A percentile compares a stretch with the other conserved stretches of the same genome.
Conservation (phyloP, 257 asterid genomes). For the Nemophila menziesii region DNA sequence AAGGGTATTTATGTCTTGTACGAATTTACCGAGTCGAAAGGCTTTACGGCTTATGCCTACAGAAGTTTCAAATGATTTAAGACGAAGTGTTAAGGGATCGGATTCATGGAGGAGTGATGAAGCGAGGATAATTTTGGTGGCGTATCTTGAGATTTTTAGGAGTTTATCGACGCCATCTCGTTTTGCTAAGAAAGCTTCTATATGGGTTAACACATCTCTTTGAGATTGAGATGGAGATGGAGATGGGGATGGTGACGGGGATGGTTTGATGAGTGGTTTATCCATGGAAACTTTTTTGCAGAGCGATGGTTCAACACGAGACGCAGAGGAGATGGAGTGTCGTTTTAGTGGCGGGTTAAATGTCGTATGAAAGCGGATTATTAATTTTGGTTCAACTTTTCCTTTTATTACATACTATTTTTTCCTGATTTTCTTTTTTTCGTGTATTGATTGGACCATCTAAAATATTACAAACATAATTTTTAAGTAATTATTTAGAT, state of each 20-base stretch:
- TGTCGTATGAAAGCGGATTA: too few relatives aligned
- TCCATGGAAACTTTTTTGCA: neutral
- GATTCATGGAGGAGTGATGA: constrained; percentile 30
- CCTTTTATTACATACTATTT: too few relatives aligned
- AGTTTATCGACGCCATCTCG: constrained; percentile 92
- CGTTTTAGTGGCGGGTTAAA: too few relatives aligned
- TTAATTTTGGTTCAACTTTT: too few relatives aligned
- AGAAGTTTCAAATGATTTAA: constrained; percentile 74
- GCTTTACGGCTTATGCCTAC: constrained; percentile 88
- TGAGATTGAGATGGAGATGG: neutral
- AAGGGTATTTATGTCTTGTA: constrained; percentile 73
- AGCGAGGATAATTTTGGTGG: constrained; percentile 64
- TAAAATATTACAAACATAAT: too few relatives aligned
- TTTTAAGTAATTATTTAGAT: too few relatives aligned
- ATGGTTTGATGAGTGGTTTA: neutral
- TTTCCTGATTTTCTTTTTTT: too few relatives aligned
- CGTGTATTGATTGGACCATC: too few relatives aligned
- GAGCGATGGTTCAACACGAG: neutral
- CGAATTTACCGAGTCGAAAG: constrained; percentile 80
- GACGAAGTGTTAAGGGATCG: constrained; percentile 31
- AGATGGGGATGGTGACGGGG: neutral
- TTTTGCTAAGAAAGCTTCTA: constrained; percentile 70
- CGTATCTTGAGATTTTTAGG: constrained; percentile 78
- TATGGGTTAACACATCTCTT: constrained; percentile 51
- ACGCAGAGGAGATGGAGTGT: too few relatives aligned